Evolutionary conservation across 768 basidiomycete genomes (phyloP).

Genomic region (Trametes gibbosa): DNA sequence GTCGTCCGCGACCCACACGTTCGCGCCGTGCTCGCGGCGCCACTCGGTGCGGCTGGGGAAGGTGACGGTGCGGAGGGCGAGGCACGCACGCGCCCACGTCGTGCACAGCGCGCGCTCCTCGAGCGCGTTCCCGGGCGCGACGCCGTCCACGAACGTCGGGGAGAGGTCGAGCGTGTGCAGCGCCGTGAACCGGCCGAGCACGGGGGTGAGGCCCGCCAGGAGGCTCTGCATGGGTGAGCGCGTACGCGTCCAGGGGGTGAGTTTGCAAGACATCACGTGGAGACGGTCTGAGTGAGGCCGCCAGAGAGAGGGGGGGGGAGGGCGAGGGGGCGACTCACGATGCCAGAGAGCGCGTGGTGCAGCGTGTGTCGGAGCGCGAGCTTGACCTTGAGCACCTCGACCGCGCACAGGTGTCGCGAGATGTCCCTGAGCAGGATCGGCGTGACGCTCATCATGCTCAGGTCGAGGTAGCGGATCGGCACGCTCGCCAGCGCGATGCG

Average conservation of each 20-base stretch:
- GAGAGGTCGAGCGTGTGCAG: slow-evolving; percentile 58
- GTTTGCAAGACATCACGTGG: too few species aligned
- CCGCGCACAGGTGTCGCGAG: slow-evolving; percentile 46
- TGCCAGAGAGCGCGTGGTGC: slow-evolving; percentile 60
- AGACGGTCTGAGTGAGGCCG: too few species aligned
- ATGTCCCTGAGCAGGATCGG: slow-evolving; percentile 55
- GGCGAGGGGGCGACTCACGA: slow-evolving; percentile 44
- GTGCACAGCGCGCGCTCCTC: slow-evolving; percentile 53
- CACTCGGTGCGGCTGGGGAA: slow-evolving; percentile 59
- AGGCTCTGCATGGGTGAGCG: slow-evolving; percentile 42
- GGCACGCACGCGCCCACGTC: slow-evolving; percentile 56
- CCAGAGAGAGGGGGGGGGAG: too few species aligned
- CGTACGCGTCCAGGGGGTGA: too few species aligned
- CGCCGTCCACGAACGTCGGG: slow-evolving; percentile 50
- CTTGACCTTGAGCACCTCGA: slow-evolving; percentile 52
- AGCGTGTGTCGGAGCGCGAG: slow-evolving; percentile 65
- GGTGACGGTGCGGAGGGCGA: slow-evolving; percentile 47
- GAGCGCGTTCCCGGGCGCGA: slow-evolving; percentile 35
- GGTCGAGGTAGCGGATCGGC: slow-evolving; percentile 54
- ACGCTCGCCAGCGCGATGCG: slow-evolving; percentile 46
- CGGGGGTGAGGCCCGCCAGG: slow-evolving; percentile 57
- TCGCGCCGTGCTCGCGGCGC: slow-evolving; percentile 32
- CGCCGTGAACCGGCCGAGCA: slow-evolving; percentile 47
- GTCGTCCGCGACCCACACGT: slow-evolving; percentile 32
- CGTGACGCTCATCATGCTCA: slow-evolving; percentile 58